Conservation (phyloP, 2,329 filamentous ascomycete genomes). For the Fusarium staphyleae region DNA sequence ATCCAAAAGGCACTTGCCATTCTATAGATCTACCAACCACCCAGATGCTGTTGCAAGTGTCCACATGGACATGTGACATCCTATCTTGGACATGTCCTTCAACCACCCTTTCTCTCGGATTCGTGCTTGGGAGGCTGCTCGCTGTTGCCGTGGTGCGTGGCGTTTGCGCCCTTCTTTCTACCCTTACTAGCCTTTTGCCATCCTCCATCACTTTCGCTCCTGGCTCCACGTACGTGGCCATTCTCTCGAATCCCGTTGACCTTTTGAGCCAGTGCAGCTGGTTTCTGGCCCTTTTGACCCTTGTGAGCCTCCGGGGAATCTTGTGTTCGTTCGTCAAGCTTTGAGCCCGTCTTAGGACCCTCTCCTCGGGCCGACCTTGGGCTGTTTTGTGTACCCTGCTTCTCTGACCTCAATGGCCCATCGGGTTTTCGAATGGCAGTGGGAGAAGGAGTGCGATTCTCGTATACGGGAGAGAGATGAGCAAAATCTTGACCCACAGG, state of each 20-base stretch:
- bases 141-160: conserved; percentile 47
- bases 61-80: neutral
- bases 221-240: conserved; percentile 61
- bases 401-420: conserved; percentile 41
- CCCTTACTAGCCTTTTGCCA: conserved; percentile 68
- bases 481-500: conserved; percentile 51
- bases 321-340: conserved; percentile 36
- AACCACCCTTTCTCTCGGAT: conserved; percentile 69
- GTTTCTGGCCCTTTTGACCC: conserved; percentile 41
- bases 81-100: neutral
- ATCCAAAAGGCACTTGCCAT: conserved; percentile 37
- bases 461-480: conserved; percentile 76
- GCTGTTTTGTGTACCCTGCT: conserved; percentile 30
- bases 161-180: conserved; percentile 54
- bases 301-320: conserved; percentile 39
- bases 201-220: conserved; percentile 60
- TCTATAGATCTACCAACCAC: conserved; percentile 18
- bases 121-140: conserved; percentile 66
- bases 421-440: conserved; percentile 65
- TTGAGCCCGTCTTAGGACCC: conserved; percentile 35
- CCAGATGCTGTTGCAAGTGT: neutral
- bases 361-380: conserved; percentile 31
- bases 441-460: conserved; percentile 75
- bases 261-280: conserved; percentile 40
- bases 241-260: conserved; percentile 56